Base-by-base conservation (phyloP, 257 asterid genomes). In the Paraleonurus japonicus region DNA sequence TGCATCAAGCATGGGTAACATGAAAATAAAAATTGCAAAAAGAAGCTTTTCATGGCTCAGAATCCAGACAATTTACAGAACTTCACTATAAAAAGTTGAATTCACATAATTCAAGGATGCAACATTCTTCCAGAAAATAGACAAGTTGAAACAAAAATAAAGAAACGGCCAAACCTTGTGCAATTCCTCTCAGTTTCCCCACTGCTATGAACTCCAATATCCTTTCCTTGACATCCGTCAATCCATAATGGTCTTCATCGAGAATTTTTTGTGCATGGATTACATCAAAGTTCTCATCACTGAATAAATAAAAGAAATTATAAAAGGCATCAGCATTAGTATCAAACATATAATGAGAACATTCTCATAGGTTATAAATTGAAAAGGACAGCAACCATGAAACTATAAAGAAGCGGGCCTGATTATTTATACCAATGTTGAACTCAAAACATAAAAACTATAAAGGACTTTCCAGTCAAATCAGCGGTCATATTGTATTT, bases 221-320 rank as follows among this genome's bases (percentile, higher is more conserved):
- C 89, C 99, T 87, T 82, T 95, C 99, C 85, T 95, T 95, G 63
- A 95, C 98, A 85, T 95, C 99, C 15, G 85, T 77, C 80, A 95
- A 83, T 75, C 99, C 99, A 81, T 92, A 95, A 77, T 95, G 99
- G 81, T 95, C 99, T 86, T 95, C 99, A 65, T 95, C 97, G 61
- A 95, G 93, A 80, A 95, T 87, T 64, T 79, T 79, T 80, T 95
- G 97, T 61, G 99, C 99, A 73, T 84, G 85, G 71, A 81, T 67
- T 70, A 95, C 92, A 75, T 89, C 89, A 74, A 95, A 95, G 85
- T 95, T 95, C 80, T 95, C 99, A 75, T 92, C 87, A 69, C 98
- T 95, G 93, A 75, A 82, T 39, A 67, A 43, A 28, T 19, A 22
- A 37, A 68, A 76, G 67, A 62, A 69, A 50, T 75, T 47, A 72